Base-by-base conservation (phyloP, 1,284 basidiomycete species). In the Wolfiporia cocos region DNA sequence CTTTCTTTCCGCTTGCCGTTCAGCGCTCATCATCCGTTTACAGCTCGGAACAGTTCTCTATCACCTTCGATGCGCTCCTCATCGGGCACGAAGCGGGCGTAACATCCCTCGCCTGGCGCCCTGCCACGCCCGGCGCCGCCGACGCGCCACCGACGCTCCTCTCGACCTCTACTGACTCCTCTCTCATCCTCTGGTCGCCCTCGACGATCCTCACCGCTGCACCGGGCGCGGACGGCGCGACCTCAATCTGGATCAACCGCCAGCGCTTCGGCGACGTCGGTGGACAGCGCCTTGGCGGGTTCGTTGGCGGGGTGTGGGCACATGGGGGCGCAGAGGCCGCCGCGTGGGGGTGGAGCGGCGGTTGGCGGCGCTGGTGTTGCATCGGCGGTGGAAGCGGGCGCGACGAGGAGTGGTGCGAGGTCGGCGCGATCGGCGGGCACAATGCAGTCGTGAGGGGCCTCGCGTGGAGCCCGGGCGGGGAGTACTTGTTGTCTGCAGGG, bases 251-350 rank as follows among this genome's bases (percentile, higher is more conserved):
- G 94, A 81, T 92, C 34, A 92, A 87, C 47, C 69, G 75, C 18
- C 86, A 91, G 55, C 81, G 93, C 4, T 97, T 97, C 57, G 93
- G 93, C 29, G 91, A 96, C 49, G 75, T 97, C 34, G 90, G 90
- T 19, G 91, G 91, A 0, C 86, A 90, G 53, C 78, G 92, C 26
- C 69, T 96, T 3, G 90, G 87, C 26, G 86, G 92, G 0, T 95
- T 98, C 61, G 83, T 94, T 38, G 92, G 92, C 2, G 91, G 86
- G 0, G 53, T 91, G 5, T 97, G 92, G 91, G 69, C 68, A 3
- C 63, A 52, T 7, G 56, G 63, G 30, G 81, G 81, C 0, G 53
- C 62, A n/a, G 81, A 86, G 29, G 84, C 81, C 0, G 57, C 93
- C 10, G 87, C 86, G 1, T 89, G 85, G 75, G 93, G 92, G 0